These are phyloP conservation scores for Lipomyces yamanashiensis DNA, from an alignment of 805 yeast genomes.

Conservation along the genomic window DNA sequence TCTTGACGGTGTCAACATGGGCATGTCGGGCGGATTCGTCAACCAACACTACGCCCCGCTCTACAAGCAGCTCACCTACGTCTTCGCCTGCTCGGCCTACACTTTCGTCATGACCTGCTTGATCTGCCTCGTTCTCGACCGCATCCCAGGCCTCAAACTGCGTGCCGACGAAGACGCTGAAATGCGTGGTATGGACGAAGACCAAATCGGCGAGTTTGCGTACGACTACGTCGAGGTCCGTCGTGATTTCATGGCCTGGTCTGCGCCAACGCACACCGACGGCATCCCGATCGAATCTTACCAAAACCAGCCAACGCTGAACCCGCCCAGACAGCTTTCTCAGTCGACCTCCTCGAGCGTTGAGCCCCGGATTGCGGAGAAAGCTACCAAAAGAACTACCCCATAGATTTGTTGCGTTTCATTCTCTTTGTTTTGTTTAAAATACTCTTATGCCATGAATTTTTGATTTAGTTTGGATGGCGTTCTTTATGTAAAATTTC, in stretches of 20 bases:
- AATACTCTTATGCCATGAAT: no score
- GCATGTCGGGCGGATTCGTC: constrained; percentile 88
- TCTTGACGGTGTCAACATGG: constrained; percentile 65
- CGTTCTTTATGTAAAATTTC: no score
- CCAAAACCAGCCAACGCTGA: constrained; percentile 46
- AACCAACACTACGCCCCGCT: constrained; percentile 88
- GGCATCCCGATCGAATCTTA: constrained; percentile 52
- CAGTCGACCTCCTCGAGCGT: constrained; percentile 1
- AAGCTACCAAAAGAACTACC: not conserved
- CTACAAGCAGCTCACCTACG: constrained; percentile 85
- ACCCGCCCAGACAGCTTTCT: constrained; percentile 1
- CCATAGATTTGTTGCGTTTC: not conserved
- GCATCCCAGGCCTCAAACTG: constrained; percentile 79
- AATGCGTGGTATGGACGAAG: constrained; percentile 89
- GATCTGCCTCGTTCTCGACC: constrained; percentile 72
- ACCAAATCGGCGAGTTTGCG: constrained; percentile 98
- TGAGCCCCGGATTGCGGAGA: not conserved
- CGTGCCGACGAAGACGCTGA: constrained; percentile 86
- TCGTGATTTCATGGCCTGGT: constrained; percentile 68
- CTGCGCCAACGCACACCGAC: constrained; percentile 42
- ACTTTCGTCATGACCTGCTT: constrained; percentile 75
- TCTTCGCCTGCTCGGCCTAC: constrained; percentile 75
- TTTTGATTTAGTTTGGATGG: no score
- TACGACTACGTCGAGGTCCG: constrained; percentile 97
- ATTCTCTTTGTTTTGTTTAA: not conserved